Evolutionary conservation across 495 filamentous ascomycete genomes (phyloP).

Genomic region (Hypomontagnella submonticulosa): DNA sequence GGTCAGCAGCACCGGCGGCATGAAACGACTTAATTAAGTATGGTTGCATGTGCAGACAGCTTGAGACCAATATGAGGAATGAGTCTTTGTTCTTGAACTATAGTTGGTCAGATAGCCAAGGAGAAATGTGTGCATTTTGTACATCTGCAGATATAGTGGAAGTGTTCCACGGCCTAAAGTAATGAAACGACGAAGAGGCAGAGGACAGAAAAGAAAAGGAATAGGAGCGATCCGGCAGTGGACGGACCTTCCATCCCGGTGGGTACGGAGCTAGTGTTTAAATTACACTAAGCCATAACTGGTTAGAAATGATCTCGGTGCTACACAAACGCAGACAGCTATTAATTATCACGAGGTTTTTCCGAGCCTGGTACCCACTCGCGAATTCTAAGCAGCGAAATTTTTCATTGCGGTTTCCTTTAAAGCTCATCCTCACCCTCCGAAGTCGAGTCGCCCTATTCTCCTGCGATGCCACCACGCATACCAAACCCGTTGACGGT

Average conservation of each 20-base stretch:
- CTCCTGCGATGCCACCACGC: slow-evolving; percentile 44
- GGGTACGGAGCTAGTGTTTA: no score
- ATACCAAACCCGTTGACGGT: slow-evolving; percentile 36
- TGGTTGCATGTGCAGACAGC: slow-evolving; percentile 14
- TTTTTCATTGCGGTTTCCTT: slow-evolving; percentile 16
- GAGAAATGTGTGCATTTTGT: no score
- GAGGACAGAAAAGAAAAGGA: background rate
- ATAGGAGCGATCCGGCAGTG: no score
- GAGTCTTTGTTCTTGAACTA: background rate
- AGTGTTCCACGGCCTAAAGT: no score
- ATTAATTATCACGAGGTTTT: background rate
- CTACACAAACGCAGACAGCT: no score
- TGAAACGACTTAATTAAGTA: slow-evolving; percentile 15
- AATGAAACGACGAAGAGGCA: no score
- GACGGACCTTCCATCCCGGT: no score
- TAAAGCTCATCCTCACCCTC: slow-evolving; percentile 29
- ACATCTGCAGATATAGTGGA: background rate
- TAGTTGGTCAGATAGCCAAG: background rate
- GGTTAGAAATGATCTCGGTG: background rate
- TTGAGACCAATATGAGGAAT: background rate
- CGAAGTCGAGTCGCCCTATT: slow-evolving; percentile 23
- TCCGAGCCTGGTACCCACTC: slow-evolving; percentile 18
- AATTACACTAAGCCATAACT: no score
- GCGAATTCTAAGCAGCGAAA: background rate
- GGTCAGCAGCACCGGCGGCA: slow-evolving; percentile 3